Evolutionary conservation across 202 grass and related monocot species (phyloP).

Genomic region (Digitaria exilis): DNA sequence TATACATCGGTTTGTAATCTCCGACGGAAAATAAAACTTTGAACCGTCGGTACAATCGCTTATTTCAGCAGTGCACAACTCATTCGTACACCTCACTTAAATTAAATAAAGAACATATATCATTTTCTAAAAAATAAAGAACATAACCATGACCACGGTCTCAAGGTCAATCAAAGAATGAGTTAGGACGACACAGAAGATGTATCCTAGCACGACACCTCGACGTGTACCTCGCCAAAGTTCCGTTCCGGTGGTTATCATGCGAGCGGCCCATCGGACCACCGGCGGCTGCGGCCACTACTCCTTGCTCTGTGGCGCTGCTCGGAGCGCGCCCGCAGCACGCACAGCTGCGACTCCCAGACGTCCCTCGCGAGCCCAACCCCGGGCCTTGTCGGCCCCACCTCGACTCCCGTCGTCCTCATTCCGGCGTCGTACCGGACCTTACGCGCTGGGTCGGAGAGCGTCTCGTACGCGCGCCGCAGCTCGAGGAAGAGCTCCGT

Average conservation of each 20-base stretch:
- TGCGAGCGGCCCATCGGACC: not conserved
- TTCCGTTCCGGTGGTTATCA: not conserved
- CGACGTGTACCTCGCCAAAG: too few relatives aligned
- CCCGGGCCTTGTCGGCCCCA: not conserved
- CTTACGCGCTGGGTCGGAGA: constrained; percentile 53
- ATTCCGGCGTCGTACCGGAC: constrained; percentile 44
- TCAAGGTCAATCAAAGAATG: not conserved
- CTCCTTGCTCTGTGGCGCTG: constrained; percentile 6
- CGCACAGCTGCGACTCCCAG: constrained; percentile 58
- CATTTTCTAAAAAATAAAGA: too few relatives aligned
- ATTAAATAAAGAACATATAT: not conserved
- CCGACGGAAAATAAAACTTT: too few relatives aligned
- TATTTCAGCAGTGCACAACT: too few relatives aligned
- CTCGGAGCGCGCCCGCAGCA: constrained; percentile 43
- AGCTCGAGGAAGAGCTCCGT: constrained; percentile 62
- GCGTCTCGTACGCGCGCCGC: constrained; percentile 54
- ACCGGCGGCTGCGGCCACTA: too few relatives aligned
- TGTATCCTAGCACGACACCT: too few relatives aligned
- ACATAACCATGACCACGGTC: not conserved
- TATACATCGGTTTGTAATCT: too few relatives aligned
- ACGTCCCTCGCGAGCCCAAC: constrained; percentile 29
- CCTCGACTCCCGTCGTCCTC: not conserved
- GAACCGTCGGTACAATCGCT: too few relatives aligned
- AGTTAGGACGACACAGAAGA: not conserved
- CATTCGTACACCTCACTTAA: not conserved